phyloP scores from a whole-genome alignment of 176 grass and related monocot species.

The Aechmea fasciata region DNA sequence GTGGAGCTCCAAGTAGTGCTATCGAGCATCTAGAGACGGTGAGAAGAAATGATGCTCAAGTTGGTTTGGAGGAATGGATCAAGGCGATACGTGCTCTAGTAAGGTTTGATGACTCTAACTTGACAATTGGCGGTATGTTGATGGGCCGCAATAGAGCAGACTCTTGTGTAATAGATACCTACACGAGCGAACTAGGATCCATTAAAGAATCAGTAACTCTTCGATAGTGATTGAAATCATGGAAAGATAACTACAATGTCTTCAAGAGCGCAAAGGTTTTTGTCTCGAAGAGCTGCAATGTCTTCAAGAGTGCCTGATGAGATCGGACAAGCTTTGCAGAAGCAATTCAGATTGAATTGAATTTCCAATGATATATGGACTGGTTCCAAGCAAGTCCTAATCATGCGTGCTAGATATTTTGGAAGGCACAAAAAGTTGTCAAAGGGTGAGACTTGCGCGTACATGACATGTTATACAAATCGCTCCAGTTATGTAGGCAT shows the following conservation, averaged over 20 bases:
- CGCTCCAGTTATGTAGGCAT: not conserved
- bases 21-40: constrained; percentile 47
- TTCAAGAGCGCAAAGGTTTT: not conserved
- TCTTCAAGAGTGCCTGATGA: not conserved
- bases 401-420: not conserved
- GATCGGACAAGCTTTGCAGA: not conserved
- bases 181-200: not conserved
- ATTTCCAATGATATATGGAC: not conserved
- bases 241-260: not conserved
- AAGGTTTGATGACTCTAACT: constrained; percentile 21
- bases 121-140: constrained; percentile 20
- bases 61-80: constrained; percentile 58
- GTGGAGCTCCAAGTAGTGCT: constrained; percentile 34
- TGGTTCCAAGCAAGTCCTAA: not conserved
- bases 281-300: not conserved
- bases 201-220: constrained; percentile 16
- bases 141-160: constrained; percentile 11
- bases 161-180: constrained; percentile 1
- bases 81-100: constrained; percentile 30
- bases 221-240: constrained; percentile 18
- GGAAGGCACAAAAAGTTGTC: not conserved
- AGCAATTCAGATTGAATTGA: not conserved
- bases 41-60: constrained; percentile 30
- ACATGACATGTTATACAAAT: not conserved
- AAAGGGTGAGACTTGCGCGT: not conserved